These are phyloP conservation scores for Scheffersomyces insectosa DNA, from an alignment of 1,139 yeast species.

Conservation along the genomic window DNA sequence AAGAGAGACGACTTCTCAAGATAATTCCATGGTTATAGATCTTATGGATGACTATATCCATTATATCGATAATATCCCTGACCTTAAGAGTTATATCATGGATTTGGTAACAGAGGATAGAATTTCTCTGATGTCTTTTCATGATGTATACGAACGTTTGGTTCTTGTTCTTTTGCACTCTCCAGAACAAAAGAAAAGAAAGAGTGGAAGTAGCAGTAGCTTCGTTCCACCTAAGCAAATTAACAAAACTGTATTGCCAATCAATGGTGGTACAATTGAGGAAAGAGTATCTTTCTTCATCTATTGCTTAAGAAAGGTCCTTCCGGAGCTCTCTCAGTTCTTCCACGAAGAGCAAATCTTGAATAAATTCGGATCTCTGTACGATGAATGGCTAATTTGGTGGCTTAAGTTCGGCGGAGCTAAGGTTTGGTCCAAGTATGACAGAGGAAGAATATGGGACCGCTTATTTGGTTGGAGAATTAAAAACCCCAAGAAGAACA, in stretches of 20 bases:
- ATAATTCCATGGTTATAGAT: conserved; percentile 35
- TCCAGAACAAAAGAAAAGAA: conserved; percentile 42
- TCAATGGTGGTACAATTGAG: conserved; percentile 66
- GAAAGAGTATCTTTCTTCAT: conserved; percentile 76
- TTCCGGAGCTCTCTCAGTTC: conserved; percentile 78
- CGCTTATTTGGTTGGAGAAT: conserved; percentile 77
- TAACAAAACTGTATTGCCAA: conserved; percentile 44
- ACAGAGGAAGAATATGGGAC: conserved; percentile 91
- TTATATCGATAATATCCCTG: conserved; percentile 38
- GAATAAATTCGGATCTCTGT: conserved; percentile 59
- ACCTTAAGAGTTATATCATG: conserved; percentile 25
- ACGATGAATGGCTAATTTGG: conserved; percentile 92
- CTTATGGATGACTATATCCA: conserved; percentile 51
- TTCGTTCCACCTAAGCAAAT: conserved; percentile 16
- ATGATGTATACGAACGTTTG: conserved; percentile 74
- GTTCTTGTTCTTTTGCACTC: conserved; percentile 75
- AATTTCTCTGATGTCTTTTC: conserved; percentile 48
- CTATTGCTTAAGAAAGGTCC: conserved; percentile 56
- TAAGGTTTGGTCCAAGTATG: conserved; percentile 78
- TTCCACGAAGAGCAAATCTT: conserved; percentile 81
- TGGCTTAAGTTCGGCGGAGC: conserved; percentile 95
- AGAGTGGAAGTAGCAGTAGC: conserved; percentile 4
- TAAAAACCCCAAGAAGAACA: conserved; percentile 34
- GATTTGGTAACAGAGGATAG: conserved; percentile 29
- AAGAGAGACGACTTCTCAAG: conserved; percentile 29